These are phyloP conservation scores for Pistacia atlantica DNA, from an alignment of 345 rosid genomes.

Conservation along the genomic window DNA sequence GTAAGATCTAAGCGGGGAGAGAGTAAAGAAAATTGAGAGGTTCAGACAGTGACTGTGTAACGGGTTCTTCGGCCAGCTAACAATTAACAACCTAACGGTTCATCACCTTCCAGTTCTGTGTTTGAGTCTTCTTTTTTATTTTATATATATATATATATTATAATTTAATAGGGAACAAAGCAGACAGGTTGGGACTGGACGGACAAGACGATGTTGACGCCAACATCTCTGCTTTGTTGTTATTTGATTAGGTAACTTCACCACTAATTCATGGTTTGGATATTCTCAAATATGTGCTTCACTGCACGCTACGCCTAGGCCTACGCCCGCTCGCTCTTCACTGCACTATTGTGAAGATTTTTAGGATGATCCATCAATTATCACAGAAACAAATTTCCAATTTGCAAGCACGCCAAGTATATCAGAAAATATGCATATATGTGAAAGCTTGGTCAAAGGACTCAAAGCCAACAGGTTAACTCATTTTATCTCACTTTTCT, in stretches of 20 bases:
- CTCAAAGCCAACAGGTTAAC: too few relatives aligned
- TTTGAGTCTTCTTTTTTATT: too few relatives aligned
- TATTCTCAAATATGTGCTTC: background rate
- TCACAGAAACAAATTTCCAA: too few relatives aligned
- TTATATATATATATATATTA: background rate
- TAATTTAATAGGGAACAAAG: background rate
- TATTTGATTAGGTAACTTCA: slow-evolving; percentile 6
- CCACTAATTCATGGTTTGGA: background rate
- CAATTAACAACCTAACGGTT: slow-evolving; percentile 30
- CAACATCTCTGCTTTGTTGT: slow-evolving; percentile 27
- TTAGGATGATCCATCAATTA: too few relatives aligned
- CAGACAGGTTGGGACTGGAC: slow-evolving; percentile 22
- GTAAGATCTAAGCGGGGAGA: slow-evolving; percentile 29
- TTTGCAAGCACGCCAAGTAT: too few relatives aligned
- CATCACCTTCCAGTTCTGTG: slow-evolving; percentile 16
- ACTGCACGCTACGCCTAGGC: too few relatives aligned
- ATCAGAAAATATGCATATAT: too few relatives aligned
- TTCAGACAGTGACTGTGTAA: slow-evolving; percentile 24
- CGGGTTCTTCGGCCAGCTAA: background rate
- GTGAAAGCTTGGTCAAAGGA: too few relatives aligned
- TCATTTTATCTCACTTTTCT: too few relatives aligned
- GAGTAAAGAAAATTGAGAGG: slow-evolving; percentile 22
- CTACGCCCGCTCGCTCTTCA: too few relatives aligned
- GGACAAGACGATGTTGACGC: slow-evolving; percentile 45
- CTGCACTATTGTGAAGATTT: too few relatives aligned